Evolutionary conservation across 768 basidiomycete genomes (phyloP).

Genomic region (Ramaria sp.): DNA sequence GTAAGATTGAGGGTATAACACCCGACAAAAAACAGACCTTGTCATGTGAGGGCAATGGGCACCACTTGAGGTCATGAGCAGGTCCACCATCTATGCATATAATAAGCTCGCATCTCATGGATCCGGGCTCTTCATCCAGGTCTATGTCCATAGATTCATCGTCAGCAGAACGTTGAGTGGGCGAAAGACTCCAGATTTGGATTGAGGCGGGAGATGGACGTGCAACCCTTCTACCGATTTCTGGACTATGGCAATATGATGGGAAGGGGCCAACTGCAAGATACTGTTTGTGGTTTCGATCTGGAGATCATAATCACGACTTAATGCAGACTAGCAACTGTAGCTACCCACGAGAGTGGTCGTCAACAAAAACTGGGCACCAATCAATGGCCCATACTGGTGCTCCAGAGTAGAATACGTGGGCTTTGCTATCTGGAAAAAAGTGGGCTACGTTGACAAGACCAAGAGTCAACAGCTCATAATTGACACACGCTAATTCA

Average conservation of each 20-base stretch:
- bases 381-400: slow-evolving; percentile 90
- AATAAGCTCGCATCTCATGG: slow-evolving; percentile 73
- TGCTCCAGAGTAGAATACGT: slow-evolving; percentile 79
- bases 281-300: slow-evolving; percentile 55
- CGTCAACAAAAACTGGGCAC: slow-evolving; percentile 69
- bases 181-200: slow-evolving; percentile 70
- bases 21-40: slow-evolving; percentile 21
- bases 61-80: slow-evolving; percentile 82
- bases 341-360: slow-evolving; percentile 37
- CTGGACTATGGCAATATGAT: slow-evolving; percentile 49
- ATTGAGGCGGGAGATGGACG: slow-evolving; percentile 57
- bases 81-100: slow-evolving; percentile 76
- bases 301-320: slow-evolving; percentile 22
- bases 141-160: slow-evolving; percentile 8
- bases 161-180: neutral
- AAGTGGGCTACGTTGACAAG: slow-evolving; percentile 40
- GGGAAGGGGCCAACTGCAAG: slow-evolving; percentile 75
- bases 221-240: slow-evolving; percentile 48
- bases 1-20: neutral
- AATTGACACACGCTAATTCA: neutral
- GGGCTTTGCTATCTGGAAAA: slow-evolving; percentile 45
- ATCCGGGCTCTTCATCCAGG: slow-evolving; percentile 25
- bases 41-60: slow-evolving; percentile 79
- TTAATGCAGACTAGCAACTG: neutral
- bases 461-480: neutral